phyloP scores from a whole-genome alignment of 2,329 filamentous ascomycete genomes.

The Pseudogymnoascus verrucosus region DNA sequence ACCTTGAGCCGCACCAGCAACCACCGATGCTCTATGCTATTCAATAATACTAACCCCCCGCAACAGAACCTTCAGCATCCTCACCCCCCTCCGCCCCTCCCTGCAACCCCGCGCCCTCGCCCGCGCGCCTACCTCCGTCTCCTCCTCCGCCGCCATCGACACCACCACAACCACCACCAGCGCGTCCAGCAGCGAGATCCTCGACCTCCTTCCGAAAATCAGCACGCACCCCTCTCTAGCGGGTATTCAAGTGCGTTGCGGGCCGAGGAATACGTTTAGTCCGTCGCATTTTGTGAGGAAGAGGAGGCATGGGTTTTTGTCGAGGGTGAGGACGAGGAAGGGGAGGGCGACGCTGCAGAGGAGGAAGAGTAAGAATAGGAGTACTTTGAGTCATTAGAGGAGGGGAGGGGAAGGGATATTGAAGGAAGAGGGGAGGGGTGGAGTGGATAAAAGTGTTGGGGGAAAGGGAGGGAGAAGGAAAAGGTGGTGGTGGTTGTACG shows the following conservation, averaged over 20 bases:
- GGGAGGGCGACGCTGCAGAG: constrained; percentile 24
- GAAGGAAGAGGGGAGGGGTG: too few relatives aligned
- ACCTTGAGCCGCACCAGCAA: background rate
- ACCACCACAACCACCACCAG: background rate
- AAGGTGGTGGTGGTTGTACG: too few relatives aligned
- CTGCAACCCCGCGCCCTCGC: constrained; percentile 17
- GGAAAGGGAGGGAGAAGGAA: background rate
- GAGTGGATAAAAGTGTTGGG: too few relatives aligned
- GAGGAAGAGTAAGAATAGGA: constrained; percentile 27
- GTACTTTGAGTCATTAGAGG: constrained; percentile 27
- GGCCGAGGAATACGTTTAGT: constrained; percentile 27
- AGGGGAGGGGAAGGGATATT: too few relatives aligned
- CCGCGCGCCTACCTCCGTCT: background rate
- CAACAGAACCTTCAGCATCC: constrained; percentile 26
- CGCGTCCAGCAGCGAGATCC: constrained; percentile 6
- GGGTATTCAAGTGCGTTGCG: constrained; percentile 25
- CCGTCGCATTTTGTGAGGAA: constrained; percentile 31
- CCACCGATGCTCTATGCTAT: background rate
- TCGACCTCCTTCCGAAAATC: constrained; percentile 26
- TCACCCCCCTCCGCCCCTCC: constrained; percentile 23
- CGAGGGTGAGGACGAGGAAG: constrained; percentile 26
- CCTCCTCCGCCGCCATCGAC: background rate
- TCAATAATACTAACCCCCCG: background rate
- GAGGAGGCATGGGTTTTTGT: constrained; percentile 30
- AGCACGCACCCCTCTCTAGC: constrained; percentile 25